Percentiles rank a stretch among this genome's conserved stretches.
phyloP scores from a whole-genome alignment of 495 filamentous ascomycete species.

The Glutinoglossum americanum region DNA sequence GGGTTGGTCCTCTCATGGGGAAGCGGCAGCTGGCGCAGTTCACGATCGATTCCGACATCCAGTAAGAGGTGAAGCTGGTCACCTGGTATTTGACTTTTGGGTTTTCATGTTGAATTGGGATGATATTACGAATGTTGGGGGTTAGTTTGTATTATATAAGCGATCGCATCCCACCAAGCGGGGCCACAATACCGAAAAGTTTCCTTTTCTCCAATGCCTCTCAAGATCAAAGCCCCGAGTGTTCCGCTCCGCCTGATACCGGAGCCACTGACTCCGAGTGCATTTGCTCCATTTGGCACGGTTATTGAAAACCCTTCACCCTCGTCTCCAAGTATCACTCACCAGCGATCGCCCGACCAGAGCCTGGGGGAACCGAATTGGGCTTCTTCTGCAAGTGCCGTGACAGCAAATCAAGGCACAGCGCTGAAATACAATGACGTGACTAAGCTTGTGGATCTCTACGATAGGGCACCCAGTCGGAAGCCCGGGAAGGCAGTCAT shows the following conservation, averaged over 20 bases:
- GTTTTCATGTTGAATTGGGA: too few species aligned
- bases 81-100: too few species aligned
- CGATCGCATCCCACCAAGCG: neutral
- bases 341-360: constrained; percentile 16
- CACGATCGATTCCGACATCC: too few species aligned
- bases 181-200: too few species aligned
- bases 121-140: too few species aligned
- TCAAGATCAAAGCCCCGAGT: neutral
- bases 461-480: constrained; percentile 41
- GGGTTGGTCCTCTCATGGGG: too few species aligned
- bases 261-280: constrained; percentile 34
- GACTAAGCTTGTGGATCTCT: constrained; percentile 45
- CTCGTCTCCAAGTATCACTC: constrained; percentile 23
- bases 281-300: constrained; percentile 67
- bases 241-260: neutral
- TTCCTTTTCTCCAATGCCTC: neutral
- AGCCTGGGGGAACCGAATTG: constrained; percentile 11
- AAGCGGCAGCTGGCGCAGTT: too few species aligned
- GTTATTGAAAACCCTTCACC: constrained; percentile 52
- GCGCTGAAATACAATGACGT: constrained; percentile 72
- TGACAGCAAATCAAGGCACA: constrained; percentile 58
- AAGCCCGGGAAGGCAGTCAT: constrained; percentile 37
- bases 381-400: neutral
- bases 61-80: too few species aligned
- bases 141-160: neutral